These are phyloP conservation scores for Lobulomyces angularis DNA, from an alignment of 192 early-diverging fungal species.

Conservation along the genomic window DNA sequence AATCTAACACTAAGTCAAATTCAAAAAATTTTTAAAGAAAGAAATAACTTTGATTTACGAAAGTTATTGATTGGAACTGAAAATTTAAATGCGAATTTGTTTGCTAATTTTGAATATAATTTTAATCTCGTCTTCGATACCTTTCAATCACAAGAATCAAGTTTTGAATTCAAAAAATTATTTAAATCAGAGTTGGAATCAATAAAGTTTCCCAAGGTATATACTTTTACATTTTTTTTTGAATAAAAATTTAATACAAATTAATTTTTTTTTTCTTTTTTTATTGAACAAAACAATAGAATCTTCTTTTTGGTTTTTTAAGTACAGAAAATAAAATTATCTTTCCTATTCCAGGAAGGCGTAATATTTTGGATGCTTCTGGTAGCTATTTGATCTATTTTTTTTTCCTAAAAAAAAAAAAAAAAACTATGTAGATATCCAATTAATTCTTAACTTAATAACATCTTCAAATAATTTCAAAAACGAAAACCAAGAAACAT, in stretches of 20 bases:
- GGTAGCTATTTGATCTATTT: constrained; percentile 16
- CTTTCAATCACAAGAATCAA: not conserved
- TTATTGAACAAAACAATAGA: constrained; percentile 12
- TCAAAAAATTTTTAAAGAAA: constrained; percentile 71
- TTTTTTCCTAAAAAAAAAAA: not conserved
- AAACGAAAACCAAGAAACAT: constrained; percentile 73
- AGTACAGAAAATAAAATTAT: constrained; percentile 65
- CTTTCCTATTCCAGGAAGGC: constrained; percentile 58
- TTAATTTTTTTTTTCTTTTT: constrained; percentile 1
- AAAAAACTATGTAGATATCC: constrained; percentile 39
- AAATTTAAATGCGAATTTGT: constrained; percentile 2
- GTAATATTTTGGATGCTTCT: constrained; percentile 65
- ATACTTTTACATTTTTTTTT: not conserved
- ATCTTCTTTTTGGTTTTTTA: constrained; percentile 68
- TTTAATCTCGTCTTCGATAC: not conserved
- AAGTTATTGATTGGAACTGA: constrained; percentile 56
- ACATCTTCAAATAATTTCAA: constrained; percentile 60
- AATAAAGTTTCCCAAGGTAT: constrained; percentile 41
- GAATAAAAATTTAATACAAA: no score
- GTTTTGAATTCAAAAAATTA: not conserved
- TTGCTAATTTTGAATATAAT: not conserved
- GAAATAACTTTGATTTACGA: constrained; percentile 78
- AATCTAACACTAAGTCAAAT: constrained; percentile 69
- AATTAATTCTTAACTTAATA: constrained; percentile 71
- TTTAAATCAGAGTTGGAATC: constrained; percentile 1